Base-by-base conservation (phyloP, 2,329 filamentous ascomycete species). In the Elsinoe australis region DNA sequence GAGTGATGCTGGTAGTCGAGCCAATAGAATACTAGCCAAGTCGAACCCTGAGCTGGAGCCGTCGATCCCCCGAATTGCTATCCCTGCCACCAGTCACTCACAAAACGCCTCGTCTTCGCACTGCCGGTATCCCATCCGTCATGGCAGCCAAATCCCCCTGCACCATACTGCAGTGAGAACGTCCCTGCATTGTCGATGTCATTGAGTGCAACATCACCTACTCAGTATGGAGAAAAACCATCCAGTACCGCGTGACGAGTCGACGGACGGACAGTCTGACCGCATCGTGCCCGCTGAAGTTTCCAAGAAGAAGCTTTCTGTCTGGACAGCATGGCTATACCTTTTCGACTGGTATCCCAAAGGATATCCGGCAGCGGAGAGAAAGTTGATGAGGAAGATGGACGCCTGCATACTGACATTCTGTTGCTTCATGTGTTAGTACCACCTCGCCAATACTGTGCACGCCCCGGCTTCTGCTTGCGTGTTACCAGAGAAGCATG, bases 301-400 rank as follows among this genome's bases (percentile, higher is more conserved):
- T 12, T 21, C 17, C 36, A 28, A 26, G 21, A 41, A 41, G 36
- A 41, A 41, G 22, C 21, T 21, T n/a, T 41, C 36, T 4, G 21
- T 41, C 5, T 41, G 36, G 36, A 41, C 36, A 24, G 36, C 36
- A 28, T 41, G 36, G 36, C 36, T 41, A 24, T 41, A 41, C 14
- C 21, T 41, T 2, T 41, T 41, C 36, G 36, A 41, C 21, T 41
- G 36, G 36, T 41, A 41, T 26, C 36, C 36, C 21, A 41, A 24
- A 15, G 21, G 28, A 9, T 41, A 41, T 22, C 36, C 36, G 7
- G 21, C 61, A 9, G 64, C 62, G 10, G 70, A 72, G 54, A 60
- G 62, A 24, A 67, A 66, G 51, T 61, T 80, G 22, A 64, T 81
- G 4, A 70, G 67, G 32, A 61, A 62, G 53, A 55, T 62, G 24